phyloP scores from a whole-genome alignment of 2,329 filamentous ascomycete species.

The Tolypocladium nubicola region DNA sequence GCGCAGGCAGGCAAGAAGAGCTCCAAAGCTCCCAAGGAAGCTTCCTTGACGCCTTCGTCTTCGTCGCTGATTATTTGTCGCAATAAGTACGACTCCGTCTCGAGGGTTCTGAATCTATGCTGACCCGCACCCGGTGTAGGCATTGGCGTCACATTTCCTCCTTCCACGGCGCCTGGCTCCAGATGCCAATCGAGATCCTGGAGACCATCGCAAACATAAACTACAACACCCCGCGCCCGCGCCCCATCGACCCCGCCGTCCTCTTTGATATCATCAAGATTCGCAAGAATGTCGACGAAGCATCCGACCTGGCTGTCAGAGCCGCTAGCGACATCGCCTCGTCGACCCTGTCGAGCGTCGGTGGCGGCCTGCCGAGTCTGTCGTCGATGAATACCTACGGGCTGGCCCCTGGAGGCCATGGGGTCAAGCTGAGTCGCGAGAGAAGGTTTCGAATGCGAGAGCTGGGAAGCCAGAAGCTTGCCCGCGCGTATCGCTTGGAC shows the following conservation, averaged over 20 bases:
- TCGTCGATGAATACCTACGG: constrained; percentile 10
- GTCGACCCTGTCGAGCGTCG: constrained; percentile 46
- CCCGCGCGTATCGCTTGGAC: constrained; percentile 67
- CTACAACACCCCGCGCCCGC: constrained; percentile 65
- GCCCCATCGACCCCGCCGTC: constrained; percentile 66
- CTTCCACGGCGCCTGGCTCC: constrained; percentile 75
- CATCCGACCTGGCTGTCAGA: constrained; percentile 65
- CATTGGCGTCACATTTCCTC: constrained; percentile 81
- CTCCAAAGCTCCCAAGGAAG: constrained; percentile 4
- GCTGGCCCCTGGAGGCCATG: constrained; percentile 39
- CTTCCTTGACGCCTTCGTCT: constrained; percentile 2
- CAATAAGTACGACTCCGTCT: constrained; percentile 48
- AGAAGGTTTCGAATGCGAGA: constrained; percentile 70
- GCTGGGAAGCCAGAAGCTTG: constrained; percentile 68
- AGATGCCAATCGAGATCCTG: constrained; percentile 68
- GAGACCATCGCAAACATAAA: constrained; percentile 71
- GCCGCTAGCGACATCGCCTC: constrained; percentile 65
- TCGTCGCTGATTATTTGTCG: constrained; percentile 33
- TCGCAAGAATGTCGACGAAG: constrained; percentile 67
- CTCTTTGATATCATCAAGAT: constrained; percentile 83
- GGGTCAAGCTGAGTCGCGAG: constrained; percentile 62
- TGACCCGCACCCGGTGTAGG: constrained; percentile 28
- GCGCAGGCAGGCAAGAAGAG: constrained; percentile 1
- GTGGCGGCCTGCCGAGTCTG: constrained; percentile 24
- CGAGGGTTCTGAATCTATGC: not conserved